Base-by-base conservation (phyloP, 2,329 filamentous ascomycete species). In the Cryphonectria japonica region DNA sequence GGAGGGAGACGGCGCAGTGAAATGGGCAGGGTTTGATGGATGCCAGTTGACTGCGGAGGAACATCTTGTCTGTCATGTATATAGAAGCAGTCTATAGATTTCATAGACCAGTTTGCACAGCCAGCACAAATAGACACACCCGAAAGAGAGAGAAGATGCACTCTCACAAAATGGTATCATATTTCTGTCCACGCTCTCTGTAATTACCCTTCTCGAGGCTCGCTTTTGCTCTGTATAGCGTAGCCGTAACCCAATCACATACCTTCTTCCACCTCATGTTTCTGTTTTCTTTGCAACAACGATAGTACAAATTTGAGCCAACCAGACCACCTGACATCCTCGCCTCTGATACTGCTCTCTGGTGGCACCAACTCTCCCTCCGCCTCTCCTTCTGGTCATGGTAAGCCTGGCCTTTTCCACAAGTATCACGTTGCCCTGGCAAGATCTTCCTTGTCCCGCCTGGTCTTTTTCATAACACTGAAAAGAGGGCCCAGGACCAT, bases 1-100 rank as follows among this genome's bases (percentile, higher is more conserved):
- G 85, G 85, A 78, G 75, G 65, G 75, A 78, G 46, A 83, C 81
- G 43, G 81, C 80, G 26, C 73, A 73, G 50, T 66, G 66, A 32
- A 2, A 6, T 11, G 39, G 13, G 39, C 13, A 29, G 13, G 3
- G 32, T 34, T 34, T 57, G 54, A n/a, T n/a, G 19, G 29, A 19
- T 16, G 26, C 26, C 13, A 16, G 13, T 8, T 8, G 13, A 2
- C 1, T 19, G 13, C 54, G 2, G 4, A n/a, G 6, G 11, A 9
- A 16, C 8, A 3, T 6, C 26, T 60, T n/a, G 13, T 22, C 22
- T n/a, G 34, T 61, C 59, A 37, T 16, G 11, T 61, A n/a, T 39
- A 39, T 3, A 22, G 16, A 11, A 61, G 59, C 34, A 16, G 32
- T 3, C 9, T 1, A 61, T 61, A 3, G 37, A 22, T 2, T 13